phyloP scores from a whole-genome alignment of 805 yeast genomes.

The Metschnikowia lunata region DNA sequence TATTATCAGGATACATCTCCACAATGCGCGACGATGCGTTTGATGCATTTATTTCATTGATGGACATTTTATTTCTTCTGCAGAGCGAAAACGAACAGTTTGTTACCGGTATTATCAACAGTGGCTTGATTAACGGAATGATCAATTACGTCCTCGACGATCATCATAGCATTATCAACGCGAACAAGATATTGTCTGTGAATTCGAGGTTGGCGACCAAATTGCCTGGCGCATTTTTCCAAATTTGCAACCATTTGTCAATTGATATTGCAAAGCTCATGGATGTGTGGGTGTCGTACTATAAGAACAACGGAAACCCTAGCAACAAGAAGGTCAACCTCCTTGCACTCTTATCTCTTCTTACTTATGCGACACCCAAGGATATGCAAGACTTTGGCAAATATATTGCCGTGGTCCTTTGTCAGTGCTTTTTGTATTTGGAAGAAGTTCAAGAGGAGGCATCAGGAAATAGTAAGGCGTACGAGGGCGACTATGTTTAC shows the following conservation, averaged over 20 bases:
- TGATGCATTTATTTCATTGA: conserved; percentile 47
- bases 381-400: conserved; percentile 16
- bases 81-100: conserved; percentile 22
- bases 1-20: conserved; percentile 50
- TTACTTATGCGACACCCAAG: conserved; percentile 31
- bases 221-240: conserved; percentile 32
- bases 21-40: conserved; percentile 70
- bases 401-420: conserved; percentile 25
- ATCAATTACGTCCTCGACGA: conserved; percentile 40
- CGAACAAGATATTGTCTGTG: conserved; percentile 35
- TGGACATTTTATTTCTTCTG: conserved; percentile 47
- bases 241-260: conserved; percentile 27
- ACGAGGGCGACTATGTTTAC: conserved; percentile 33
- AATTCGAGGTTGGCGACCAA: conserved; percentile 34
- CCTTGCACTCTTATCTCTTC: conserved; percentile 54
- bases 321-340: conserved; percentile 65
- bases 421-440: conserved; percentile 42
- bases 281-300: conserved; percentile 37
- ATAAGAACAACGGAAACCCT: conserved; percentile 63
- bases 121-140: conserved; percentile 45
- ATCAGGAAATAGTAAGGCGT: conserved; percentile 33
- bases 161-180: conserved; percentile 37
- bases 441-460: conserved; percentile 69
- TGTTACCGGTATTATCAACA: conserved; percentile 31
- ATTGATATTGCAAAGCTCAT: conserved; percentile 24